A percentile compares a stretch with the other conserved stretches of the same genome.
These are phyloP conservation scores for Termitomyces eurrhizus DNA, from an alignment of 768 basidiomycete genomes.

Conservation along the genomic window DNA sequence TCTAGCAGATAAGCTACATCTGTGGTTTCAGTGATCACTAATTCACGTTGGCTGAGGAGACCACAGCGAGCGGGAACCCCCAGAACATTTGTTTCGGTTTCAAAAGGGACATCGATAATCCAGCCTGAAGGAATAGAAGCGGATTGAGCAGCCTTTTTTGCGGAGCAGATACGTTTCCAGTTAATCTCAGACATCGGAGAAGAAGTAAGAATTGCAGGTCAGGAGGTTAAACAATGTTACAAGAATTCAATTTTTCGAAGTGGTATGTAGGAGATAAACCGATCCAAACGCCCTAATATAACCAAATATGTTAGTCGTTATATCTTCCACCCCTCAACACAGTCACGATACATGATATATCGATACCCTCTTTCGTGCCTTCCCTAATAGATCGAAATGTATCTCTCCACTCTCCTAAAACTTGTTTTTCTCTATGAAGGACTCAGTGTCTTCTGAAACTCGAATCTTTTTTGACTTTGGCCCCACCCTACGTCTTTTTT, in stretches of 20 bases:
- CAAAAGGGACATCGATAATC: constrained; percentile 38
- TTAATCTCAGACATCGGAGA: neutral
- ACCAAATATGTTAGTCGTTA: neutral
- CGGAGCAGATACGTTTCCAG: constrained; percentile 24
- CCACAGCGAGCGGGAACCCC: constrained; percentile 46
- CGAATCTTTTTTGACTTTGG: neutral
- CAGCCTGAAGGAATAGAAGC: constrained; percentile 53
- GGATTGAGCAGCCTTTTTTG: constrained; percentile 43
- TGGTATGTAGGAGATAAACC: neutral
- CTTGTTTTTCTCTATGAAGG: neutral
- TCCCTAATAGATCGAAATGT: too few relatives aligned
- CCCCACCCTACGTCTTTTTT: neutral
- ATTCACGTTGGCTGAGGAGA: constrained; percentile 46
- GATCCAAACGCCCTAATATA: neutral
- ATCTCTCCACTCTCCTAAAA: neutral
- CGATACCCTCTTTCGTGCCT: too few relatives aligned
- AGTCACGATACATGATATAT: neutral
- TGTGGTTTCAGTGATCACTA: constrained; percentile 55
- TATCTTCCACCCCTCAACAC: too few relatives aligned
- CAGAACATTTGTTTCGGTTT: constrained; percentile 43
- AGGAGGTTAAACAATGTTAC: neutral
- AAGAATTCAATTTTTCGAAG: neutral
- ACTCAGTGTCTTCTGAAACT: neutral
- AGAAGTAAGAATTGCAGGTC: neutral
- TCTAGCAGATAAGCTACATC: constrained; percentile 39